Percentiles rank a stretch among this genome's conserved stretches.
Conservation (phyloP, 2,329 filamentous ascomycete species). For the Blastomyces gilchristii region DNA sequence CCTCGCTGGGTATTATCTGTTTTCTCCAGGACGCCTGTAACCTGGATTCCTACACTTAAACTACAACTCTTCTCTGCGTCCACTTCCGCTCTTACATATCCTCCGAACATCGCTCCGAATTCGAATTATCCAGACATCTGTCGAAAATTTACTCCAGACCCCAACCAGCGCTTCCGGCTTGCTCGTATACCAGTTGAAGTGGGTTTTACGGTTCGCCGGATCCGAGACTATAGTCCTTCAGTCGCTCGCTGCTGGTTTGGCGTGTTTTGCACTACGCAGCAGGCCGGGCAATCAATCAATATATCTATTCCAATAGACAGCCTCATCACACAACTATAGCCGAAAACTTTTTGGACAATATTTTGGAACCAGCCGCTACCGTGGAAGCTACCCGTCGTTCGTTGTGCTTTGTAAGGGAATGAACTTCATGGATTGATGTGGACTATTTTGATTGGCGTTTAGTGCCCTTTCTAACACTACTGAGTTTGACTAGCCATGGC, state of each 20-base stretch:
- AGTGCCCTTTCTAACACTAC: conserved; percentile 9
- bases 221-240: neutral
- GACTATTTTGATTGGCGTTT: conserved; percentile 9
- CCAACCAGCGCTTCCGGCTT: neutral
- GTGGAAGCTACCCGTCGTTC: neutral
- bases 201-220: neutral
- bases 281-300: neutral
- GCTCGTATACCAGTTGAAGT: neutral
- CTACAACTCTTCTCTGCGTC: neutral
- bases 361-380: neutral
- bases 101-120: neutral
- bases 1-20: neutral
- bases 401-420: conserved; percentile 7
- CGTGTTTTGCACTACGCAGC: neutral
- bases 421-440: conserved; percentile 4
- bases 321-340: neutral
- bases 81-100: neutral
- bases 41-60: neutral
- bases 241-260: neutral
- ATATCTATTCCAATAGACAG: neutral
- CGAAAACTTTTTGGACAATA: neutral
- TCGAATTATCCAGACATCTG: neutral
- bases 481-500: conserved; percentile 17
- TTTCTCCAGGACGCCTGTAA: neutral
- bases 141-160: neutral